Evolutionary conservation across 2,329 filamentous ascomycete species (phyloP).

Genomic region (Lachnellula subtilissima): DNA sequence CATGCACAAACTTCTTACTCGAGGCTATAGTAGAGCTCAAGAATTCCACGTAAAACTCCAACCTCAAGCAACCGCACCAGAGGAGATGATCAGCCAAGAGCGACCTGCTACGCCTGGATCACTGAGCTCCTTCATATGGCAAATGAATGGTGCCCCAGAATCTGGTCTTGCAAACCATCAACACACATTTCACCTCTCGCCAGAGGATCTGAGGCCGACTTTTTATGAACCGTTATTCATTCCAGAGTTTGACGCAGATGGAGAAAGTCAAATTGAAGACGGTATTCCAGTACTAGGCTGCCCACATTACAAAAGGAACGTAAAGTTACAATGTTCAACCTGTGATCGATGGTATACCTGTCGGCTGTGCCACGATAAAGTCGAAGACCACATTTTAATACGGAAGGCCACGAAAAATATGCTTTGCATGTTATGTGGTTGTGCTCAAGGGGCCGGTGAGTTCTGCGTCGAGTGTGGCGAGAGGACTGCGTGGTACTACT

Average conservation of each 20-base stretch:
- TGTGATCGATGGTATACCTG: slow-evolving; percentile 94
- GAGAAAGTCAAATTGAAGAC: slow-evolving; percentile 29
- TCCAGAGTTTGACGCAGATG: slow-evolving; percentile 44
- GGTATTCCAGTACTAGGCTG: slow-evolving; percentile 61
- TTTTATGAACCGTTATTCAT: slow-evolving; percentile 52
- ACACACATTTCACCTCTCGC: slow-evolving; percentile 46
- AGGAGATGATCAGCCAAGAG: slow-evolving; percentile 35
- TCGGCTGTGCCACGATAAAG: slow-evolving; percentile 85
- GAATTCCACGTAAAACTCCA: slow-evolving; percentile 28
- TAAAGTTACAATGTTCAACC: slow-evolving; percentile 88
- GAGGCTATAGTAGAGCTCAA: slow-evolving; percentile 55
- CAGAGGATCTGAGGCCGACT: slow-evolving; percentile 62
- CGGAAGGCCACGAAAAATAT: slow-evolving; percentile 86
- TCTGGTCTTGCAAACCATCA: slow-evolving; percentile 17
- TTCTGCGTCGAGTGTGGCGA: slow-evolving; percentile 72
- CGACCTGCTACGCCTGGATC: slow-evolving; percentile 41
- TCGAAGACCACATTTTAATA: slow-evolving; percentile 73
- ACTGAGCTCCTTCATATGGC: slow-evolving; percentile 56
- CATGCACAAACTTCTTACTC: slow-evolving; percentile 67
- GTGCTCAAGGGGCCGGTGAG: slow-evolving; percentile 76
- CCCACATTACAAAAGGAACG: slow-evolving; percentile 88
- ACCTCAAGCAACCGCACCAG: slow-evolving; percentile 18
- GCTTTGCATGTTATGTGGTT: slow-evolving; percentile 93
- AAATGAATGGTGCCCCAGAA: slow-evolving; percentile 35
- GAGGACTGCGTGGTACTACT: slow-evolving; percentile 84